These are phyloP conservation scores for Schizophyllum amplum DNA, from an alignment of 1,284 basidiomycete genomes.

Conservation along the genomic window DNA sequence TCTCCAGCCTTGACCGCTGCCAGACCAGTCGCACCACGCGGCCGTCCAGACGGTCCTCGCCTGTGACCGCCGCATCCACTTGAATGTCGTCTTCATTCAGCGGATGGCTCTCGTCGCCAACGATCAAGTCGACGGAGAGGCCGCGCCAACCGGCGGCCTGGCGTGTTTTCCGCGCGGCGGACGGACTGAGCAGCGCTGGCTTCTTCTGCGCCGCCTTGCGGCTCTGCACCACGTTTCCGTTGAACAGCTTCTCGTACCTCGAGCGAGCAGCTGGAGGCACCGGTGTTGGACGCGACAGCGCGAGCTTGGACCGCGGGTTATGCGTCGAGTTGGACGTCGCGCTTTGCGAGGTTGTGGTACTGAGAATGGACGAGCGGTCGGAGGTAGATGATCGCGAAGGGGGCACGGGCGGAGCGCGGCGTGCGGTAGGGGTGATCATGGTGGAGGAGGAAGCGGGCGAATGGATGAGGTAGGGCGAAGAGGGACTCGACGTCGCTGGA, in stretches of 20 bases:
- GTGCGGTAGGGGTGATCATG: conserved; percentile 10
- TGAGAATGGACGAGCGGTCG: conserved; percentile 57
- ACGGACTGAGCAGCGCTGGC: conserved; percentile 28
- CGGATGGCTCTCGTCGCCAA: conserved; percentile 31
- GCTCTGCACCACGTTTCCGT: conserved; percentile 43
- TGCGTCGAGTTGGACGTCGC: conserved; percentile 33
- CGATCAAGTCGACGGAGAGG: conserved; percentile 63
- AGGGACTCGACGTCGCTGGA: conserved; percentile 20
- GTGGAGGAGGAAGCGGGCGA: conserved; percentile 14
- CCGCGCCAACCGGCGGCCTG: conserved; percentile 71
- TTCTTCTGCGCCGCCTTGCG: conserved; percentile 20
- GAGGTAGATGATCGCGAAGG: conserved; percentile 33
- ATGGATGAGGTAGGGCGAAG: conserved; percentile 19
- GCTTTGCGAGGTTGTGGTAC: conserved; percentile 37
- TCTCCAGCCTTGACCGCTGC: conserved; percentile 50
- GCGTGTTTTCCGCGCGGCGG: conserved; percentile 34
- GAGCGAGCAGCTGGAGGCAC: conserved; percentile 52
- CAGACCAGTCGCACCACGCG: conserved; percentile 52
- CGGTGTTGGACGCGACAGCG: conserved; percentile 42
- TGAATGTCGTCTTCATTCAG: conserved; percentile 8
- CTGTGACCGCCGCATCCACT: conserved; percentile 7
- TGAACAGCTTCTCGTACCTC: conserved; percentile 63
- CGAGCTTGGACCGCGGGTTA: conserved; percentile 4
- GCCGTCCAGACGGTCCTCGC: conserved; percentile 46
- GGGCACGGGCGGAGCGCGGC: conserved; percentile 24